Evolutionary conservation across 805 yeast genomes (phyloP), one percentile per base, ranked within the genome.

Genomic region (Metschnikowia aberdeeniae): DNA sequence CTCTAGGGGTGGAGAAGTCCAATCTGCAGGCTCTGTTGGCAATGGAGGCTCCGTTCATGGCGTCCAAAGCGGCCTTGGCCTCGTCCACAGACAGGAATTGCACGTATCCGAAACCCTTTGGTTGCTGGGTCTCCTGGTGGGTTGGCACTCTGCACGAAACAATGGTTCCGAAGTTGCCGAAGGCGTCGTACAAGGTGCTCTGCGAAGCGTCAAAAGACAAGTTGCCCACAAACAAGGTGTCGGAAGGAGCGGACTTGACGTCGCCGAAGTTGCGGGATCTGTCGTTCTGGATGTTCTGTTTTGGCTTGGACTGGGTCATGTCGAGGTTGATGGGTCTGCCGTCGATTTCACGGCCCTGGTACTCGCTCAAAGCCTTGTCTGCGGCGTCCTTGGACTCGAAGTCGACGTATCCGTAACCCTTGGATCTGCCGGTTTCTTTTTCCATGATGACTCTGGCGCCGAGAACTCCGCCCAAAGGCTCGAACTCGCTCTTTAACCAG

Each of bases 21-120:
- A 93, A 78, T 78, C 99, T 86, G 61, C 93, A 86, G 51, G 97
- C 81, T 76, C 99, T 84, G 58, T 95, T 96, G 53, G 82, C 89
- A 59, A 93, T 77, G 74, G 82, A 80, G 68, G 84, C 85, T 66
- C 98, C 98, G 67, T 88, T 86, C 71, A 89, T 70, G 46, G 86
- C 90, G 54, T 84, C 89, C 53, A 86, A 72, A 45, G 98, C 98
- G 51, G 82, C 79, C 70, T 84, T 80, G 58, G 99, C 97, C 67
- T 88, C 96, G 36, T 90, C 98, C 54, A 86, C 75, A 47, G 84
- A 77, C 37, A 86, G 75, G 65, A 80, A 92, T 75, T 93, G 98
- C 47, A 92, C 97, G 72, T 93, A 93, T 56, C 98, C 99, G 74
- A 93, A 93, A 58, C 99, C 99, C 81, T 93, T 93, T 70, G 96